Conservation (phyloP, 2,329 filamentous ascomycete species). For the Tolypocladium tropicale region DNA sequence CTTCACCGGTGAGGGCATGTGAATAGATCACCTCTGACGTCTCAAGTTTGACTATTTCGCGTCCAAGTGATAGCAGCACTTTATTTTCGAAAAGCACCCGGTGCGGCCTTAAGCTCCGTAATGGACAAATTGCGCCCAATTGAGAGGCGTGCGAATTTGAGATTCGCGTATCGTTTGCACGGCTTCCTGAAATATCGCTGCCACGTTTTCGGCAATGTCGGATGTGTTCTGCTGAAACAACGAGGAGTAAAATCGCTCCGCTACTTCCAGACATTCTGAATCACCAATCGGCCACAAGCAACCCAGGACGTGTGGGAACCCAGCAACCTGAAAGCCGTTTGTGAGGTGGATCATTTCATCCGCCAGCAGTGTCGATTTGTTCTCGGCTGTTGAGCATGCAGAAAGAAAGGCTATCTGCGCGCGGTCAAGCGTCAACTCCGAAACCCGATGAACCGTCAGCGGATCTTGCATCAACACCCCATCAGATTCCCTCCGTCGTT, state of each 20-base stretch:
- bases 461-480: background rate
- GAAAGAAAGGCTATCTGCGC: background rate
- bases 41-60: no score
- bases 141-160: background rate
- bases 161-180: background rate
- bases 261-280: background rate
- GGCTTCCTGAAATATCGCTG: background rate
- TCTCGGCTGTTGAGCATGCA: background rate
- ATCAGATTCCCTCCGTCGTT: background rate
- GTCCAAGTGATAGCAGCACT: no score
- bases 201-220: background rate
- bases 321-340: background rate
- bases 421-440: background rate
- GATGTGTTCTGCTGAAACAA: background rate
- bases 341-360: background rate
- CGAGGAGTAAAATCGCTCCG: background rate
- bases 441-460: background rate
- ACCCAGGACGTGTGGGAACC: background rate
- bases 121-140: background rate
- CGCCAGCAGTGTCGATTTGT: background rate
- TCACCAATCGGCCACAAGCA: background rate
- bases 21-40: no score
- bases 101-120: background rate
- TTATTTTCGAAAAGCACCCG: no score
- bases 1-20: no score